A percentile compares a stretch with the other conserved stretches of the same genome.
Conservation (phyloP, 805 yeast species). For the Isabelozyma heimii region DNA sequence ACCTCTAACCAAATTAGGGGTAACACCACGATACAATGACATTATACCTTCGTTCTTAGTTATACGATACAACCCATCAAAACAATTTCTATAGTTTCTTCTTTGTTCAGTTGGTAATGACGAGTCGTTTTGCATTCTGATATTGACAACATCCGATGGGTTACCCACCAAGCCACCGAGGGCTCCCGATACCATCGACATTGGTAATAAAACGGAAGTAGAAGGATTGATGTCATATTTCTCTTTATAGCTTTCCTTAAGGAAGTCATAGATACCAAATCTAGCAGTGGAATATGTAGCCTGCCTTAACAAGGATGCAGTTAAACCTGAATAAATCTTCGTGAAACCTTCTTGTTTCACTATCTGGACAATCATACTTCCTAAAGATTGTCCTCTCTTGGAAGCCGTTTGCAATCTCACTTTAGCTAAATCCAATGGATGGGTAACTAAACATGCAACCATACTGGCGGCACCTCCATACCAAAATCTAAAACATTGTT, state of each 20-base stretch:
- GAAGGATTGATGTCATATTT: conserved; percentile 48
- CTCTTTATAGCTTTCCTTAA: conserved; percentile 53
- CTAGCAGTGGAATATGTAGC: conserved; percentile 85
- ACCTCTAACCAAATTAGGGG: conserved; percentile 78
- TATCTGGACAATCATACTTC: conserved; percentile 60
- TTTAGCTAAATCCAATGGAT: conserved; percentile 84
- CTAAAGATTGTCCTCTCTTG: conserved; percentile 60
- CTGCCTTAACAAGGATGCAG: conserved; percentile 81
- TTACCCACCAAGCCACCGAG: conserved; percentile 84
- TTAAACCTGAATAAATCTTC: conserved; percentile 76
- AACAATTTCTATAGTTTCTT: conserved; percentile 72
- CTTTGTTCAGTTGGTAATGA: conserved; percentile 61
- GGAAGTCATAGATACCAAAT: conserved; percentile 79
- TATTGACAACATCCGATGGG: conserved; percentile 85
- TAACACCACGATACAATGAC: conserved; percentile 68
- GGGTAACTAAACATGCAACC: conserved; percentile 66
- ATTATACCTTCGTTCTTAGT: conserved; percentile 55
- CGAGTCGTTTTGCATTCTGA: conserved; percentile 88
- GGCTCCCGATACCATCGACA: conserved; percentile 84
- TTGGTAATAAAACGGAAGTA: conserved; percentile 60
- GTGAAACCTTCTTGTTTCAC: conserved; percentile 61
- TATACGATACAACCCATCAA: conserved; percentile 70
- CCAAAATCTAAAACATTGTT: conserved; percentile 43
- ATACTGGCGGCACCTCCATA: conserved; percentile 70
- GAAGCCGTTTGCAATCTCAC: conserved; percentile 82